A percentile compares a stretch with the other conserved stretches of the same genome.
phyloP scores from a whole-genome alignment of 2,329 filamentous ascomycete species.

The Colletotrichum liriopes region DNA sequence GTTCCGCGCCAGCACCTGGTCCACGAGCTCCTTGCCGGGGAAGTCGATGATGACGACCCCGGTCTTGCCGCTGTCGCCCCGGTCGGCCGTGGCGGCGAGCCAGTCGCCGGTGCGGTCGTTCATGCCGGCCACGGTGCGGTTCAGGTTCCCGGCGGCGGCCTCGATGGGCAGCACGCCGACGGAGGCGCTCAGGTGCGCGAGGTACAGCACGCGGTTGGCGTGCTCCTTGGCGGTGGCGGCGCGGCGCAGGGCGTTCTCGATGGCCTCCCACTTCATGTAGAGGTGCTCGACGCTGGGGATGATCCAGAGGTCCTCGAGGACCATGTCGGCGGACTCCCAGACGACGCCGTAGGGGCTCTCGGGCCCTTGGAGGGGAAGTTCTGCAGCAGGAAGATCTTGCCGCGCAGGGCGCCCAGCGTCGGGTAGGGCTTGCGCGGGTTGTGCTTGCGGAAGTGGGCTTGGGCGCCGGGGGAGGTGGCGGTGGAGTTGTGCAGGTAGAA shows the following conservation, averaged over 20 bases:
- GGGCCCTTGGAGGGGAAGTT: constrained; percentile 56
- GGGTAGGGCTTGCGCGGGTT: constrained; percentile 54
- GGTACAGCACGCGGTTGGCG: constrained; percentile 58
- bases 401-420: constrained; percentile 61
- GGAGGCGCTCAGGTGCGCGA: constrained; percentile 64
- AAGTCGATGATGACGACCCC: constrained; percentile 67
- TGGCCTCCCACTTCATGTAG: constrained; percentile 63
- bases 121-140: constrained; percentile 61
- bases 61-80: constrained; percentile 49
- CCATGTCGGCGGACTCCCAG: constrained; percentile 62
- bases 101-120: constrained; percentile 65
- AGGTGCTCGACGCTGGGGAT: constrained; percentile 60
- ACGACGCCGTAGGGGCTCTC: constrained; percentile 57
- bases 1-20: constrained; percentile 61
- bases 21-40: constrained; percentile 60
- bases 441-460: constrained; percentile 56
- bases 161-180: constrained; percentile 66
- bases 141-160: constrained; percentile 63
- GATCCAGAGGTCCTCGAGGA: constrained; percentile 64
- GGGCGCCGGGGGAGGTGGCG: constrained; percentile 54
- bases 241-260: constrained; percentile 57
- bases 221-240: constrained; percentile 51
- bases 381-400: constrained; percentile 64
- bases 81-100: constrained; percentile 48
- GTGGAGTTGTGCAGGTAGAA: constrained; percentile 55